Evolutionary conservation across 139 green algal species (phyloP).

Genomic region (Chlorella sorokiniana): DNA sequence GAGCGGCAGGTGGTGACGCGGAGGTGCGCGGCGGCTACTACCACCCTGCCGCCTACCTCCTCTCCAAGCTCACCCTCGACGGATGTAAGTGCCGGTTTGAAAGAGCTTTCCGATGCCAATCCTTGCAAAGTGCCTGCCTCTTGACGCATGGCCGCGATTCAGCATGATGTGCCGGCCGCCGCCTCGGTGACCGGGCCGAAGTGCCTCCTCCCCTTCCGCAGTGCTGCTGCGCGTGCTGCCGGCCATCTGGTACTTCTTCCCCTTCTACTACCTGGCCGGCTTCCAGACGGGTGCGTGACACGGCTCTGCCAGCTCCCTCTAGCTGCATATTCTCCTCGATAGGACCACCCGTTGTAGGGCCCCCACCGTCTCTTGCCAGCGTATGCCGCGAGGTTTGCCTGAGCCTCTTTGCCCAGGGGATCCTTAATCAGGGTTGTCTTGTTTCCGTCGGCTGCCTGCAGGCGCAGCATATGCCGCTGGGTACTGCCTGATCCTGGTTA

Average conservation of each 20-base stretch:
- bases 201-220: not conserved
- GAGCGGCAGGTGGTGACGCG: conserved; percentile 66
- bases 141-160: not conserved
- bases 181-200: too few species aligned
- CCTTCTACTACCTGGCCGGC: conserved; percentile 76
- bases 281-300: conserved; percentile 12
- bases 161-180: not conserved
- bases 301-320: too few species aligned
- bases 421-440: too few species aligned
- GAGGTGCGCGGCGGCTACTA: conserved; percentile 68
- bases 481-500: conserved; percentile 54
- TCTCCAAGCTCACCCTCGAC: conserved; percentile 74
- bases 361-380: too few species aligned
- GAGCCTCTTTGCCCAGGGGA: too few species aligned
- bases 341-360: too few species aligned
- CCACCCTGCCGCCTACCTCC: conserved; percentile 58
- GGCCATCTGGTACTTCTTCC: conserved; percentile 59
- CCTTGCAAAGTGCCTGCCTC: too few species aligned
- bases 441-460: too few species aligned
- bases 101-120: too few species aligned
- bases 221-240: conserved; percentile 79
- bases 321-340: too few species aligned
- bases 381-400: too few species aligned
- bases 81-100: too few species aligned
- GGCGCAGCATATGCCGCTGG: conserved; percentile 37